A percentile compares a stretch with the other conserved stretches of the same genome.
Evolutionary conservation across 768 basidiomycete species (phyloP).

Genomic region (Lactarius deliciosus): DNA sequence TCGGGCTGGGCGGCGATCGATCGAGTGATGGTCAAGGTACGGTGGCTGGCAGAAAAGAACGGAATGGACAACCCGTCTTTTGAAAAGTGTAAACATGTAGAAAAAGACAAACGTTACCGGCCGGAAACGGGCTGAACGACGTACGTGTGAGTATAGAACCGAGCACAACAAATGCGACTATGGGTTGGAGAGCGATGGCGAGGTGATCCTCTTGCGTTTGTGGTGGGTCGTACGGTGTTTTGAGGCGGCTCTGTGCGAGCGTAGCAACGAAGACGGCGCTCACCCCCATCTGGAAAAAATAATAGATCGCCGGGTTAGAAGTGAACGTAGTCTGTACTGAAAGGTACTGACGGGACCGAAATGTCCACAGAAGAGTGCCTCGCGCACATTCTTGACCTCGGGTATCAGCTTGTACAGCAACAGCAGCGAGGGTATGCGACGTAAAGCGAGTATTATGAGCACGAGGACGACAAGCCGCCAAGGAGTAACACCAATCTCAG

Average conservation of each 20-base stretch:
- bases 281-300: constrained; percentile 73
- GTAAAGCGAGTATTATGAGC: constrained; percentile 64
- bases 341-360: constrained; percentile 55
- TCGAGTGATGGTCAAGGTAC: constrained; percentile 15
- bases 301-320: background rate
- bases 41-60: constrained; percentile 44
- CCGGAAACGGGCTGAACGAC: background rate
- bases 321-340: background rate
- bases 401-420: constrained; percentile 82
- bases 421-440: constrained; percentile 79
- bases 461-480: constrained; percentile 74
- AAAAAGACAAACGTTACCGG: background rate
- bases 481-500: constrained; percentile 59
- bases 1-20: constrained; percentile 21
- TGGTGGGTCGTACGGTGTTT: constrained; percentile 58
- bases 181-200: constrained; percentile 68
- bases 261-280: constrained; percentile 87
- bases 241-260: constrained; percentile 62
- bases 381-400: constrained; percentile 79
- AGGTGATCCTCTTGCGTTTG: constrained; percentile 69
- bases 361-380: constrained; percentile 90
- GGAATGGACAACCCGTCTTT: constrained; percentile 53
- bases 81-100: background rate
- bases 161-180: constrained; percentile 86
- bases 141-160: constrained; percentile 80